A percentile compares a stretch with the other conserved stretches of the same genome.
Evolutionary conservation across 441 rosid species (phyloP).

Genomic region (Caryocar brasiliense): DNA sequence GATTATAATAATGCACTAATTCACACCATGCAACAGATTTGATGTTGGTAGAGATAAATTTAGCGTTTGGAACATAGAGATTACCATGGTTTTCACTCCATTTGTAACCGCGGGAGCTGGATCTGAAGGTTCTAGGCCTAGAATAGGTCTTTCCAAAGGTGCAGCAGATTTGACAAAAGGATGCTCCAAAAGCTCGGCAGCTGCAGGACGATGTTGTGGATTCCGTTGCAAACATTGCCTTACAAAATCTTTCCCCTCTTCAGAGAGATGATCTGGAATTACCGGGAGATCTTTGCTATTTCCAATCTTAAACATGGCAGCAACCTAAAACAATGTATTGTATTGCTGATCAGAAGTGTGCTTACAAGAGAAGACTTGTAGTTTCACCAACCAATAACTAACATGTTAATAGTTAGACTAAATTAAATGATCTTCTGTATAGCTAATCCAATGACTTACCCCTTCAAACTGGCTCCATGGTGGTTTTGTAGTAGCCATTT

Average conservation of each 20-base stretch:
- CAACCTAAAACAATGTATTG: no score
- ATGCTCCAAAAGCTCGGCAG: constrained; percentile 71
- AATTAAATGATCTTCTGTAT: no score
- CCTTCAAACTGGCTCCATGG: constrained; percentile 73
- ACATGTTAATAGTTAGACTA: not conserved
- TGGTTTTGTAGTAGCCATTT: constrained; percentile 61
- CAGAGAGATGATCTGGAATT: constrained; percentile 82
- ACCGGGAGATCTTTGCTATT: constrained; percentile 95
- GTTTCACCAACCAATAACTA: not conserved
- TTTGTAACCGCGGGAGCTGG: constrained; percentile 16
- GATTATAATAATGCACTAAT: no score
- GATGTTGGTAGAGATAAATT: no score
- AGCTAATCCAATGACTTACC: no score
- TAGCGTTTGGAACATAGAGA: no score
- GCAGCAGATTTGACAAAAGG: constrained; percentile 39
- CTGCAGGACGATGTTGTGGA: constrained; percentile 71
- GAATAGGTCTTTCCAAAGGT: constrained; percentile 23
- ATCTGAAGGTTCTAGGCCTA: constrained; percentile 27
- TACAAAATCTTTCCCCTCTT: constrained; percentile 84
- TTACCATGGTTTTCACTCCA: no score
- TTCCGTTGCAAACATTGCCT: constrained; percentile 73
- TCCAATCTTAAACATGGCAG: constrained; percentile 96
- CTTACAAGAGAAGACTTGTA: constrained; percentile 5
- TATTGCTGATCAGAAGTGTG: no score
- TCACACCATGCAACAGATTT: no score